Evolutionary conservation across 768 basidiomycete genomes (phyloP).

Genomic region (Russula lepida): DNA sequence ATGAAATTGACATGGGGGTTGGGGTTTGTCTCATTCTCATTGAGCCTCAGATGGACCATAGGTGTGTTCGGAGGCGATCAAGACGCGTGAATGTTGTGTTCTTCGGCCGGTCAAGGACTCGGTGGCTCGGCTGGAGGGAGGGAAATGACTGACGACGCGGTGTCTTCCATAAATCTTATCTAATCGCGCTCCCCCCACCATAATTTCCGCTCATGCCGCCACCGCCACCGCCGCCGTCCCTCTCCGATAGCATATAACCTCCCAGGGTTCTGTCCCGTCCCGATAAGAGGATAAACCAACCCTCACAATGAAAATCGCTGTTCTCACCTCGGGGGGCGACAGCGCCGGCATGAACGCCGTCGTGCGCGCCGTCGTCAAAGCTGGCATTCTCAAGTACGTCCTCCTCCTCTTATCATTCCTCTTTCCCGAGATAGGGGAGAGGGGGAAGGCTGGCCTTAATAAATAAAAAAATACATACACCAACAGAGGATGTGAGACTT

Average conservation of each 20-base stretch:
- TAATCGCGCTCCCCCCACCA: background rate
- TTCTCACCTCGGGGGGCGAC: conserved; percentile 94
- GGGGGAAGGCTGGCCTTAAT: too few relatives aligned
- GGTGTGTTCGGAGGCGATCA: background rate
- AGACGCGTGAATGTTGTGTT: background rate
- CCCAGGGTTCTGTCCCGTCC: background rate
- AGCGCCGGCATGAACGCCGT: conserved; percentile 97
- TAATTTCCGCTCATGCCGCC: conserved; percentile 15
- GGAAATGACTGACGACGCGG: background rate
- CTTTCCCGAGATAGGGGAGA: background rate
- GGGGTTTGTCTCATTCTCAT: conserved; percentile 61
- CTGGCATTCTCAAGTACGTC: conserved; percentile 79
- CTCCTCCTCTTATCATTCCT: background rate
- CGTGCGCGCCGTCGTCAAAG: conserved; percentile 89
- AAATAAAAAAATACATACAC: background rate
- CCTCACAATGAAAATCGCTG: conserved; percentile 73
- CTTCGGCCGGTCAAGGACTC: background rate
- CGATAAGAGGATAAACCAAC: background rate
- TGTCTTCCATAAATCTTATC: conserved; percentile 1
- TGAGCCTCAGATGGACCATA: conserved; percentile 71
- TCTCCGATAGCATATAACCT: conserved; percentile 1
- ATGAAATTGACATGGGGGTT: conserved; percentile 77
- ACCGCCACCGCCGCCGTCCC: too few relatives aligned
- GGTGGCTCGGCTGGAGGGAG: background rate
- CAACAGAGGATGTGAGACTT: conserved; percentile 86